Evolutionary conservation across 257 asterid species (phyloP).

Genomic region (Ligustrum vulgare): DNA sequence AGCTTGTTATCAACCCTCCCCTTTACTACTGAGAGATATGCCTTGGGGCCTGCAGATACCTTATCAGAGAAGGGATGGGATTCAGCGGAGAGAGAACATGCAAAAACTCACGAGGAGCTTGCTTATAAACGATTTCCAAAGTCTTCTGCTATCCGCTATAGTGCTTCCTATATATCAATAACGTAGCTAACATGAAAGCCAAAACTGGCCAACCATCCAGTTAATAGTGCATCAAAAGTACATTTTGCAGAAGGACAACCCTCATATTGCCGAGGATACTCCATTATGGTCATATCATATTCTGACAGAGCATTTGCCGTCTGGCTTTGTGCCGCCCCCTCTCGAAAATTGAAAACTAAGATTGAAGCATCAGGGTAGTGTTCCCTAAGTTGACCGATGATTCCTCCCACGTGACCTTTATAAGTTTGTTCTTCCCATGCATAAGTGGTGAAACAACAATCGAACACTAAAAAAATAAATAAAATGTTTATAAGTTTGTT

Average conservation of each 20-base stretch:
- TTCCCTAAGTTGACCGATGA: conserved; percentile 67
- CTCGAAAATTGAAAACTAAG: conserved; percentile 82
- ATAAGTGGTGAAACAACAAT: conserved; percentile 83
- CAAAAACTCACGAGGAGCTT: conserved; percentile 90
- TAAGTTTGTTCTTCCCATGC: conserved; percentile 65
- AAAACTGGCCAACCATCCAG: conserved; percentile 96
- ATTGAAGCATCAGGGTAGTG: conserved; percentile 77
- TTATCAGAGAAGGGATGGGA: conserved; percentile 89
- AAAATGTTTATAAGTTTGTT: conserved; percentile 52
- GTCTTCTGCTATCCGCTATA: conserved; percentile 87
- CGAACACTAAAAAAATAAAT: conserved; percentile 60
- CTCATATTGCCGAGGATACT: conserved; percentile 93
- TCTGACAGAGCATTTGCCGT: conserved; percentile 72
- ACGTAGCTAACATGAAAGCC: conserved; percentile 89
- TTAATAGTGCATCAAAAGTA: conserved; percentile 91
- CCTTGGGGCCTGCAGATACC: conserved; percentile 90
- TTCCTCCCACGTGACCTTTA: conserved; percentile 69
- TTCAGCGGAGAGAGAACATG: conserved; percentile 73
- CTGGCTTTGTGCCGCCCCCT: conserved; percentile 60
- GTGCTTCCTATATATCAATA: conserved; percentile 71
- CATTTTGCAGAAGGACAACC: conserved; percentile 81
- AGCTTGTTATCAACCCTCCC: too few relatives aligned
- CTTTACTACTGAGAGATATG: too few relatives aligned
- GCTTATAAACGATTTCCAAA: conserved; percentile 88
- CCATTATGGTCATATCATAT: conserved; percentile 85